Percentiles rank a stretch among this genome's conserved stretches.
Conservation (phyloP, 495 filamentous ascomycete genomes). For the Delitschia confertaspora region DNA sequence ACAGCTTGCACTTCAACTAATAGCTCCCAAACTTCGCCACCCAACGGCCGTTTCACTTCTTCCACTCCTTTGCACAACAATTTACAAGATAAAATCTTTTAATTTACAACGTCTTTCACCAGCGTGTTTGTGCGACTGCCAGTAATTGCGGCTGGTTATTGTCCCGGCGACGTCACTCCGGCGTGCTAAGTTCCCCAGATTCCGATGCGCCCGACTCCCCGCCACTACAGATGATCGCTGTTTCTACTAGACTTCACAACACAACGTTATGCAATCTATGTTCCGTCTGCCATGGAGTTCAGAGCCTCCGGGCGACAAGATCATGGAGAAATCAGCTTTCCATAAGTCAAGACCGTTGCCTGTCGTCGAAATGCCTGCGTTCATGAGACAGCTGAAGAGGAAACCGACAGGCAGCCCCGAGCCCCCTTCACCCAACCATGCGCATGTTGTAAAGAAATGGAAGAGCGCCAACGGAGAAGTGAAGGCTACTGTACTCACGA, state of each 20-base stretch:
- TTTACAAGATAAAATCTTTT: slow-evolving; percentile 11
- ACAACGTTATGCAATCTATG: slow-evolving; percentile 36
- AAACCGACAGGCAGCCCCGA: slow-evolving; percentile 32
- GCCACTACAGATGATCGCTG: slow-evolving; percentile 27
- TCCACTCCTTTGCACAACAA: slow-evolving; percentile 24
- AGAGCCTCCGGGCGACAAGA: slow-evolving; percentile 31
- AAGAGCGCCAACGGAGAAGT: slow-evolving; percentile 22
- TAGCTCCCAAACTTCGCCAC: slow-evolving; percentile 18
- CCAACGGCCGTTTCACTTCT: slow-evolving; percentile 12
- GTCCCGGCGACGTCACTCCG: slow-evolving; percentile 24
- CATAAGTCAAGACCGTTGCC: slow-evolving; percentile 32
- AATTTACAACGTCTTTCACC: slow-evolving; percentile 12
- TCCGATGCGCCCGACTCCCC: slow-evolving; percentile 16
- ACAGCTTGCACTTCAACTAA: slow-evolving; percentile 18
- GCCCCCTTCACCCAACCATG: slow-evolving; percentile 14
- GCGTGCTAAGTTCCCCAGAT: slow-evolving; percentile 7
- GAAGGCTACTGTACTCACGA: slow-evolving; percentile 19
- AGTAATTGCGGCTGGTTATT: slow-evolving; percentile 8
- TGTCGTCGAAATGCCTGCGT: slow-evolving; percentile 31
- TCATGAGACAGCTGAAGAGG: slow-evolving; percentile 33
- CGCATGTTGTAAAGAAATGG: slow-evolving; percentile 28
- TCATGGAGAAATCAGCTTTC: slow-evolving; percentile 29
- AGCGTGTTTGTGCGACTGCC: neutral
- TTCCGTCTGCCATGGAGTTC: slow-evolving; percentile 35
- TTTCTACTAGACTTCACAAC: slow-evolving; percentile 20